Base-by-base conservation (phyloP, 805 yeast genomes). In the Candida taoyuanica region DNA sequence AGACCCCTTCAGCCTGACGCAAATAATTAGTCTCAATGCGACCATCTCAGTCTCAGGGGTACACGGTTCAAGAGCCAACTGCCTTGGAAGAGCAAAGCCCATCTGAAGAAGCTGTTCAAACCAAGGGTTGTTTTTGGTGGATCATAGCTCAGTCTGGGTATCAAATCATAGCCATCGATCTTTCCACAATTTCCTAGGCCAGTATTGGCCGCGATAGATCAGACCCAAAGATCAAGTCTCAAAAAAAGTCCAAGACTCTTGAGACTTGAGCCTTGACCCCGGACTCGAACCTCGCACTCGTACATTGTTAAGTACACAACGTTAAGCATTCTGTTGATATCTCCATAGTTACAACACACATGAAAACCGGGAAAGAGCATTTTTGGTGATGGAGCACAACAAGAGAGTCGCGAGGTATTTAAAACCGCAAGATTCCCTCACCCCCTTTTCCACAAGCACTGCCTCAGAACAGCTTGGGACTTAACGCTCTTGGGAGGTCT, bases 291-390 rank as follows among this genome's bases (percentile, higher is more conserved):
- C 42, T 29, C 42, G 21, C 20, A 25, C 26, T 23, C 42, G 34
- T 29, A 33, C 40, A 40, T 46, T 46, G 49, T 43, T 46, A 46
- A 43, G 49, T 32, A 38, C 49, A 46, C 49, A 40, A 31, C 39
- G 32, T 29, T 37, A 21, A 31, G 20, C 40, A 34, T 32, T 26
- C 37, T 46, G 45, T 37, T 43, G 47, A 48, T 48, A 42, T 48
- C 45, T 39, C 52, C 49, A 37, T 35, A 30, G 52, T 48, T 30
- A 48, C 48, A 37, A 36, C 37, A 31, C 39, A 41, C 44, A 39
- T 45, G 38, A 44, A 37, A 44, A 41, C 30, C 44, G 31, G 31
- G 36, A 21, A 29, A 19, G 33, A 30, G 27, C 34, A 33, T 31
- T 40, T 40, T 41, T 41, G 45, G 45, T 31, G 41, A 41, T 37